These are phyloP conservation scores for Phialophora macrospora DNA, from an alignment of 2,329 filamentous ascomycete genomes.

Conservation along the genomic window DNA sequence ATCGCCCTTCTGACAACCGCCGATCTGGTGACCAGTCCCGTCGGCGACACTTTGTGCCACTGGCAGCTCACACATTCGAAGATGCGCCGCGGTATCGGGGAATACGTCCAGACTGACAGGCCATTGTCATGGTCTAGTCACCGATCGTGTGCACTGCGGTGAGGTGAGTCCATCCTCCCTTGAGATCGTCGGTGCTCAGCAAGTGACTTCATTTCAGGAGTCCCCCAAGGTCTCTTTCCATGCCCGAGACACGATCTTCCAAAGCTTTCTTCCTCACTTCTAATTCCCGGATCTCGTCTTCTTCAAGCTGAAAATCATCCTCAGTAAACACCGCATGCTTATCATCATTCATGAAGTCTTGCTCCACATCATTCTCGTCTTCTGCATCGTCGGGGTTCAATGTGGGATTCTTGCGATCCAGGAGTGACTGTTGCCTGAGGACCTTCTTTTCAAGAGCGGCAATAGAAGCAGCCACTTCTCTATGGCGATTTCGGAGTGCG, in stretches of 20 bases:
- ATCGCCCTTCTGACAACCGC: conserved; percentile 1
- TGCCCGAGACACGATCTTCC: conserved; percentile 68
- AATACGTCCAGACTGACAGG: background rate
- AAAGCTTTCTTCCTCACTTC: conserved; percentile 67
- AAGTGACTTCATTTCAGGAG: conserved; percentile 53
- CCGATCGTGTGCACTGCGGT: background rate
- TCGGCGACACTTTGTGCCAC: background rate
- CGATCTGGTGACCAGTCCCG: background rate
- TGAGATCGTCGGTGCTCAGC: background rate
- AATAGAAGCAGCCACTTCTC: conserved; percentile 73
- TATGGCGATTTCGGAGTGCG: conserved; percentile 71
- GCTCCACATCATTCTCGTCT: conserved; percentile 54
- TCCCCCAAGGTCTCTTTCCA: conserved; percentile 71
- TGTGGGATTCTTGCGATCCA: conserved; percentile 71
- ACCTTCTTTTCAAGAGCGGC: conserved; percentile 81
- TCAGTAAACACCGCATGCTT: conserved; percentile 44
- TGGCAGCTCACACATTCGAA: background rate
- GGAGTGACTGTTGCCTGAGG: conserved; percentile 72
- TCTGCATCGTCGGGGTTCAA: conserved; percentile 62
- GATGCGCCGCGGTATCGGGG: background rate
- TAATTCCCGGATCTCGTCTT: conserved; percentile 63
- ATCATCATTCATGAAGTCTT: conserved; percentile 29
- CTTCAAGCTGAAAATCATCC: conserved; percentile 52
- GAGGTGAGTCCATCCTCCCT: background rate
- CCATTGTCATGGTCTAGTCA: background rate